Conservation (phyloP, 2,329 filamentous ascomycete species). For the Scedosporium minutisporum region DNA sequence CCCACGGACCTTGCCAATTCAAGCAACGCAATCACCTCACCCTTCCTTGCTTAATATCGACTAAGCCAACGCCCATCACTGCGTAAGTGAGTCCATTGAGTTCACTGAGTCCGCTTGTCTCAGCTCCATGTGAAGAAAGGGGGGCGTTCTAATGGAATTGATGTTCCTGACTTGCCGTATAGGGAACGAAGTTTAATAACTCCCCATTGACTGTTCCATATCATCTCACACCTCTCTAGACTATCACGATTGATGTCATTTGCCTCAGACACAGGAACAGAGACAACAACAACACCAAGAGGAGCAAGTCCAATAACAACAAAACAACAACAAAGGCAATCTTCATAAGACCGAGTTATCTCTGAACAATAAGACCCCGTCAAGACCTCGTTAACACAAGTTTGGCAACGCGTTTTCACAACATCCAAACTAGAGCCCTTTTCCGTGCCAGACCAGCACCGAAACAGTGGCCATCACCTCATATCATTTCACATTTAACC, state of each 20-base stretch:
- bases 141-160: neutral
- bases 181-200: neutral
- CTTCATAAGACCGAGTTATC: conserved; percentile 14
- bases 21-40: neutral
- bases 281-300: neutral
- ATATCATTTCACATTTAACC: conserved; percentile 12
- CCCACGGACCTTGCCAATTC: neutral
- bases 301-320: neutral
- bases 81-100: neutral
- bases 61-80: neutral
- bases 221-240: neutral
- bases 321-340: neutral
- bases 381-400: conserved; percentile 27
- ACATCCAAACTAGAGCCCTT: neutral
- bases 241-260: neutral
- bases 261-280: neutral
- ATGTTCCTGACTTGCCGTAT: neutral
- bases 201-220: neutral
- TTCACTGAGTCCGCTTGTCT: neutral
- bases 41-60: neutral
- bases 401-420: conserved; percentile 17
- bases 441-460: conserved; percentile 24
- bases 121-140: neutral
- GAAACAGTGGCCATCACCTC: conserved; percentile 25
- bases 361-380: conserved; percentile 25